phyloP scores from a whole-genome alignment of 2,329 filamentous ascomycete species.

The Rhynchosporium agropyri region DNA sequence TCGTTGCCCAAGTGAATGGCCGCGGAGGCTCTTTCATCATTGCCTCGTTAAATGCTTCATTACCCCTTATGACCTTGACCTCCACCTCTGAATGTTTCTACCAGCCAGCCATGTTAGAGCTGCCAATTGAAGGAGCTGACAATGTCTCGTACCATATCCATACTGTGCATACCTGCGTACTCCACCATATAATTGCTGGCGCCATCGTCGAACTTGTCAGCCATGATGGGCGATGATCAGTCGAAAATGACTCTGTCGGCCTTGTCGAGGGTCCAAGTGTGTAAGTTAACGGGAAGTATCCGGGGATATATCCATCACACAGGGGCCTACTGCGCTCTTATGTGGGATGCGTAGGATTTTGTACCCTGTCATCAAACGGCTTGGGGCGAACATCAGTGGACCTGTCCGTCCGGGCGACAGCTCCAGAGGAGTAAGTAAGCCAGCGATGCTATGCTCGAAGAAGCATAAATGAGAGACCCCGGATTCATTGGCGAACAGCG shows the following conservation, averaged over 20 bases:
- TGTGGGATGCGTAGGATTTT: constrained; percentile 24
- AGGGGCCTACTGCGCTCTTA: constrained; percentile 30
- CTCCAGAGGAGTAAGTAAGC: constrained; percentile 16
- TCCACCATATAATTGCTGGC: constrained; percentile 25
- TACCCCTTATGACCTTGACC: constrained; percentile 52
- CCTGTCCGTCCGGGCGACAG: constrained; percentile 10
- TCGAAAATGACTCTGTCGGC: constrained; percentile 20
- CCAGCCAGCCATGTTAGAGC: constrained; percentile 2
- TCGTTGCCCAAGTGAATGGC: constrained; percentile 46
- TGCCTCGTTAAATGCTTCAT: constrained; percentile 58
- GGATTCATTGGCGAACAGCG: constrained; percentile 36
- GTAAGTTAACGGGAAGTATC: constrained; percentile 14
- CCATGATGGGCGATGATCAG: constrained; percentile 21
- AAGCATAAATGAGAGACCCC: constrained; percentile 25
- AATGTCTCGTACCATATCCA: constrained; percentile 27
- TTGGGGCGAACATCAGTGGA: constrained; percentile 19
- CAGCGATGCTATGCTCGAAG: constrained; percentile 21
- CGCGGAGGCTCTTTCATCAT: constrained; percentile 54
- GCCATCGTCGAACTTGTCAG: constrained; percentile 23
- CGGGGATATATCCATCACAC: constrained; percentile 22
- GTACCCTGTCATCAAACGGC: constrained; percentile 20
- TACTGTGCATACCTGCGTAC: constrained; percentile 17
- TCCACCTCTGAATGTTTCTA: constrained; percentile 41
- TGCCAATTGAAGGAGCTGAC: not conserved
- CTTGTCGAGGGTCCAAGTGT: constrained; percentile 20